Conservation (phyloP, 257 asterid genomes). For the Forsythia viridissima region DNA sequence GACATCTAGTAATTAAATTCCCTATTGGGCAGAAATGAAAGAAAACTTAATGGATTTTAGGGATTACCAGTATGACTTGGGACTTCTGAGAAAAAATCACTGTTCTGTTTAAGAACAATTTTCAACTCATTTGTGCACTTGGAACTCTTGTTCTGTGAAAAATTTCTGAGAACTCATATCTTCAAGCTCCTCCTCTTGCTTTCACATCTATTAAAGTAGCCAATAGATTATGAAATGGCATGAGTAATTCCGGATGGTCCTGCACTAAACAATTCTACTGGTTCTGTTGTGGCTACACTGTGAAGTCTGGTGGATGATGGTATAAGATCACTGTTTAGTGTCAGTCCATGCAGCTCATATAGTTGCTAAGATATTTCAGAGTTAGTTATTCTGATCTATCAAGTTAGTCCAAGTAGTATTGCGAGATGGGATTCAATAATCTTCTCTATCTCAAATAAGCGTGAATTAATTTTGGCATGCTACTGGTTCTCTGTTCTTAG, state of each 20-base stretch:
- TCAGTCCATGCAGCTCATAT: background rate
- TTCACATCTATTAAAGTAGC: background rate
- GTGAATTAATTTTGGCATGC: background rate
- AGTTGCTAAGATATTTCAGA: background rate
- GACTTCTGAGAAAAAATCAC: background rate
- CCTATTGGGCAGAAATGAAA: background rate
- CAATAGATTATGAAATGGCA: background rate
- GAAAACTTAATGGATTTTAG: background rate
- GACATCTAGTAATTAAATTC: background rate
- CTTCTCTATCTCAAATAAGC: background rate
- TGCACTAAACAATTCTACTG: background rate
- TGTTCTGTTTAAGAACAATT: background rate
- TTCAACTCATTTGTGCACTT: background rate
- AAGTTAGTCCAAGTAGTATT: background rate
- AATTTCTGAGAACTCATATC: background rate
- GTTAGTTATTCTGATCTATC: background rate
- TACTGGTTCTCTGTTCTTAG: background rate
- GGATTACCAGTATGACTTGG: background rate
- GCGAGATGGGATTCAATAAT: background rate
- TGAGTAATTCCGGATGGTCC: background rate
- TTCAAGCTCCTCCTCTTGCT: conserved; percentile 14
- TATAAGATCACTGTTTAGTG: background rate
- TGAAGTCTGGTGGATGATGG: background rate
- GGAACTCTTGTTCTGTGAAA: background rate
- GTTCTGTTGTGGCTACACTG: background rate